Base-by-base conservation (phyloP, 78 protist species). In the Dictyostelium intermedium region DNA sequence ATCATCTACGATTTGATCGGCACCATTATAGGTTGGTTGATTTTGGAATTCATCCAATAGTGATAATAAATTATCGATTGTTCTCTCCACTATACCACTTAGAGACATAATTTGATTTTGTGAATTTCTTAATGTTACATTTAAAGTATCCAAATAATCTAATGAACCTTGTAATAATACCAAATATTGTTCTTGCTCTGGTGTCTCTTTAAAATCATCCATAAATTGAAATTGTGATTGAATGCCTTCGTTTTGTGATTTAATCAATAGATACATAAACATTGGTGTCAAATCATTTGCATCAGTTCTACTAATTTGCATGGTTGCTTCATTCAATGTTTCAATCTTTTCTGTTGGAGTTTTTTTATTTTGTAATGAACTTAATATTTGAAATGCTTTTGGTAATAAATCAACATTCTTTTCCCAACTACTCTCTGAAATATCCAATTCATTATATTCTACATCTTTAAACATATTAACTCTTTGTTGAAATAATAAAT, bases 251-350 rank as follows among this genome's bases (percentile, higher is more conserved):
- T 60, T 25, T 3, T 74, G 25, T 25, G 92, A 74, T 41, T 77
- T 74, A 25, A 86, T 77, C 9, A 86, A 13, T 20, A 86, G 32
- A 61, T 76, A 86, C 92, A 86, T 86, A 86, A 86, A 86, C 92
- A 86, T 86, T 86, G 92, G 92, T 16, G 92, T 86, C 23, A 86
- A 83, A 77, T 86, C 92, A 60, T 86, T 86, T 14, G 92, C 92
- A 78, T 86, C 92, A 8, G 41, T 77, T 77, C 92, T 74, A 60
- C 34, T 25, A 16, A 86, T 86, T 50, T 86, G 92, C 25, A 63
- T 86, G n/a, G 92, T 86, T 25, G 92, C 92, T 16, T 86, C 84
- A 61, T 86, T 86, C 5, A 86, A 30, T 13, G 63, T 61, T 2
- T 77, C 41, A 41, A 86, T 86, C 41, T 86, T 86, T 18, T 86